Evolutionary conservation across 495 filamentous ascomycete species (phyloP), one percentile per base, ranked within the genome.

Genomic region (Pseudevernia furfuracea): DNA sequence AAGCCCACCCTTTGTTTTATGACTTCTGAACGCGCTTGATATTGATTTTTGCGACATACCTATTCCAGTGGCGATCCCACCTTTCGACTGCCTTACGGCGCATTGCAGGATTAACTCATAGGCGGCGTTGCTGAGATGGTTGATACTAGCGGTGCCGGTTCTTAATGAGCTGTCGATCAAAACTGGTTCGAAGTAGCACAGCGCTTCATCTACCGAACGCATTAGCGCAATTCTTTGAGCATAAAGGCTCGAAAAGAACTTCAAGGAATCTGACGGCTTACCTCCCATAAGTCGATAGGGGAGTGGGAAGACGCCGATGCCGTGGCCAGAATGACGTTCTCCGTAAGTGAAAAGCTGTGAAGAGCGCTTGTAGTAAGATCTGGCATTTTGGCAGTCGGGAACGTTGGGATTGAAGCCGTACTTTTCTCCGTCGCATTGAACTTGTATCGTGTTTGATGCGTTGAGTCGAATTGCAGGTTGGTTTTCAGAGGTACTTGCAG

Each of bases 341-440:
- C 52, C 52, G 9, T 55, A 55, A 19, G 30, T 55, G 15, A 34
- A 55, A 2, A 36, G 52, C 52, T 21, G 1, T 32, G 52, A 32
- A 55, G 52, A 55, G 5, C 52, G 52, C 15, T 6, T 55, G 30
- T 34, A 55, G 21, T 11, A 55, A 7, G 28, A 19, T 34, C 52
- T 55, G 30, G 52, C 52, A 5, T 34, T 21, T 17, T 55, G 30
- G 30, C 52, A 55, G 17, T 55, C 52, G 52, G 17, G 0, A 5
- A 55, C 30, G 28, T 55, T 11, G 15, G 52, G 52, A n/a, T 55
- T 55, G 52, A 55, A 55, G 28, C 52, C 52, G 30, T 55, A 55
- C n/a, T 34, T 55, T 21, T 55, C 28, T 55, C 52, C 52, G 30
- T 55, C 52, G 7, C 52, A 55, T 55, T 55, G 28, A 6, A 55